Conservation (phyloP, 2,329 filamentous ascomycete species). For the Colletotrichum zoysiae region DNA sequence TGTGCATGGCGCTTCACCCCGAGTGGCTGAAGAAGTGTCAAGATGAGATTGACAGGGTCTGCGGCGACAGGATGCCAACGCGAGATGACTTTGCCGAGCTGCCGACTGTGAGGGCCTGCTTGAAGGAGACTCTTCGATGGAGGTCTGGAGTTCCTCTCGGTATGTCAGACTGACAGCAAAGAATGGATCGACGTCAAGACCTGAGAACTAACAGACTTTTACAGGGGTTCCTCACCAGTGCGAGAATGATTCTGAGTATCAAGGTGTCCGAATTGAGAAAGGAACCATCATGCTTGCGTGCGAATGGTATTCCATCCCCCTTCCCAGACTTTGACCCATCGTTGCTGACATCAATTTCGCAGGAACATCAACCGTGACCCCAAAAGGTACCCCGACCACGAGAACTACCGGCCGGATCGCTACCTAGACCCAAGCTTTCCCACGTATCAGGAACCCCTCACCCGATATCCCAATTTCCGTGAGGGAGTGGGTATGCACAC, state of each 20-base stretch:
- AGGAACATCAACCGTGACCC: conserved; percentile 71
- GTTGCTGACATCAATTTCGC: neutral
- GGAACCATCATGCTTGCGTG: conserved; percentile 63
- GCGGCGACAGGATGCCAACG: conserved; percentile 65
- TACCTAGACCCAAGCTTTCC: conserved; percentile 74
- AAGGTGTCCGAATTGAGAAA: conserved; percentile 61
- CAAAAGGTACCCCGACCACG: conserved; percentile 72
- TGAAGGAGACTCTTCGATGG: conserved; percentile 72
- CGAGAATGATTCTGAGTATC: conserved; percentile 60
- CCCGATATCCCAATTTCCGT: conserved; percentile 72
- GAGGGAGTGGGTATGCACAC: conserved; percentile 70
- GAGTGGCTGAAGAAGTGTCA: conserved; percentile 66
- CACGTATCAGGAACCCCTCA: conserved; percentile 74
- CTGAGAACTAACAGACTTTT: neutral
- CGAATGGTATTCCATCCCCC: conserved; percentile 58
- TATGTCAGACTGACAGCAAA: conserved; percentile 44
- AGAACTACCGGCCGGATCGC: conserved; percentile 71
- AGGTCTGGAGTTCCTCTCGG: conserved; percentile 67
- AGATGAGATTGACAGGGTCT: conserved; percentile 68
- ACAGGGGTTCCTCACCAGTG: conserved; percentile 63
- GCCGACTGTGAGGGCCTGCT: conserved; percentile 65
- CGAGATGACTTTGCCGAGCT: conserved; percentile 63
- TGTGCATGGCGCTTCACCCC: conserved; percentile 66
- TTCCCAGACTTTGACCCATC: too few relatives aligned
- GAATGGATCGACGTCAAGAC: neutral